Evolutionary conservation across 2,329 filamentous ascomycete species (phyloP).

Genomic region (Fusarium liriodendri): DNA sequence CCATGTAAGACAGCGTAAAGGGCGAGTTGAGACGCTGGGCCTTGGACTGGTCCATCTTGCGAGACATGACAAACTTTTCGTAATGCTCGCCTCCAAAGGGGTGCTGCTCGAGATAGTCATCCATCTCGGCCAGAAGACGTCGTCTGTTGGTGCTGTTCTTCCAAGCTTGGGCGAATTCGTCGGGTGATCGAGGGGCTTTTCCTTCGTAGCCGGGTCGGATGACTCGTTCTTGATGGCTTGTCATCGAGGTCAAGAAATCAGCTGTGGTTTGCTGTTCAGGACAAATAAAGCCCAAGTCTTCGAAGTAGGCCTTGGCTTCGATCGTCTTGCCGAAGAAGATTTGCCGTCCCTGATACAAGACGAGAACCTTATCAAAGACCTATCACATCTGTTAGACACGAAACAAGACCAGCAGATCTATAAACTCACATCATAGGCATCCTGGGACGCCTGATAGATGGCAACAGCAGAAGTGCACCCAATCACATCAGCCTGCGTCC

Average conservation of each 20-base stretch:
- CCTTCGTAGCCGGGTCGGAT: conserved; percentile 47
- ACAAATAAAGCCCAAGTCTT: conserved; percentile 67
- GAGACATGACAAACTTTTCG: conserved; percentile 38
- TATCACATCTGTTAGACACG: neutral
- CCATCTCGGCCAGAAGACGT: conserved; percentile 44
- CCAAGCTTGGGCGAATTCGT: conserved; percentile 52
- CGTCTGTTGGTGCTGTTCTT: conserved; percentile 40
- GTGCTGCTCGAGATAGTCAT: conserved; percentile 43
- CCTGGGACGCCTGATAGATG: conserved; percentile 70
- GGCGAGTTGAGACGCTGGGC: conserved; percentile 35
- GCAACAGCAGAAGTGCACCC: conserved; percentile 69
- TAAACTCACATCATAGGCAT: conserved; percentile 44
- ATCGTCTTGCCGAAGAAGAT: conserved; percentile 58
- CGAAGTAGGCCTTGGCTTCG: conserved; percentile 44
- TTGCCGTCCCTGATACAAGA: conserved; percentile 76
- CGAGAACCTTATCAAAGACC: conserved; percentile 75
- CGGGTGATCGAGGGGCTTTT: conserved; percentile 48
- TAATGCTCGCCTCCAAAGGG: conserved; percentile 44
- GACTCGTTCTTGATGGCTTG: conserved; percentile 51
- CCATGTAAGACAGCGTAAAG: conserved; percentile 31
- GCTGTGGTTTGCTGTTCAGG: conserved; percentile 70
- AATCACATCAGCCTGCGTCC: conserved; percentile 69
- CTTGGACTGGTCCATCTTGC: conserved; percentile 40
- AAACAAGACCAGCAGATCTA: accelerated
- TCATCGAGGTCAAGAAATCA: conserved; percentile 73